Conservation (phyloP, 2,329 filamentous ascomycete genomes). For the Penicillium italicum region DNA sequence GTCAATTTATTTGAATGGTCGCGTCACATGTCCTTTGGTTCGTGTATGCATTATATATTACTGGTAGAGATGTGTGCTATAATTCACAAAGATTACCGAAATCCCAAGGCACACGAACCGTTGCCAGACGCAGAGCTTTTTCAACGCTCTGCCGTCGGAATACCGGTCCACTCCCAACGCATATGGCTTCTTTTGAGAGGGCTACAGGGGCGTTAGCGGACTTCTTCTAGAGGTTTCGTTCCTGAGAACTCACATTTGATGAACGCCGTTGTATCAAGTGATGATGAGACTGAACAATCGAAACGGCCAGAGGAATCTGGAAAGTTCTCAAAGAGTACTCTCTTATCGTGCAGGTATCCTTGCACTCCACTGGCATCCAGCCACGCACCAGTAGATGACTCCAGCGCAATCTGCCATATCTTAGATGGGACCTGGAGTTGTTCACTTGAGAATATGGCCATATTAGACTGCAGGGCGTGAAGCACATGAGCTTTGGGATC, state of each 20-base stretch:
- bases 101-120: slow-evolving; percentile 9
- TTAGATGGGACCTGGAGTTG: slow-evolving; percentile 10
- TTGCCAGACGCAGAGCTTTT: slow-evolving; percentile 19
- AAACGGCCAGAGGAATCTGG: slow-evolving; percentile 5
- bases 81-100: slow-evolving; percentile 12
- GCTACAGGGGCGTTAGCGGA: slow-evolving; percentile 15
- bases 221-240: neutral
- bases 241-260: slow-evolving; percentile 16
- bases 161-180: slow-evolving; percentile 23
- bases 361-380: slow-evolving; percentile 28
- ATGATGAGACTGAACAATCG: slow-evolving; percentile 6
- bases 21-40: neutral
- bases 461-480: slow-evolving; percentile 7
- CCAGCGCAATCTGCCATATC: slow-evolving; percentile 17
- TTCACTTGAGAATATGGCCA: slow-evolving; percentile 9
- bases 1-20: neutral
- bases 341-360: slow-evolving; percentile 16
- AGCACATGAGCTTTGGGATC: slow-evolving; percentile 19
- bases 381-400: slow-evolving; percentile 17
- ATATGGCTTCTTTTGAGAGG: slow-evolving; percentile 16
- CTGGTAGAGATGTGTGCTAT: neutral
- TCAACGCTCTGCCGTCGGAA: slow-evolving; percentile 23
- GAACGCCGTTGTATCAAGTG: slow-evolving; percentile 16
- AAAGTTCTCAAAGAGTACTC: slow-evolving; percentile 13
- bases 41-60: neutral